Evolutionary conservation across 1,284 basidiomycete genomes (phyloP).

Genomic region (Trichosporon coremiiforme): DNA sequence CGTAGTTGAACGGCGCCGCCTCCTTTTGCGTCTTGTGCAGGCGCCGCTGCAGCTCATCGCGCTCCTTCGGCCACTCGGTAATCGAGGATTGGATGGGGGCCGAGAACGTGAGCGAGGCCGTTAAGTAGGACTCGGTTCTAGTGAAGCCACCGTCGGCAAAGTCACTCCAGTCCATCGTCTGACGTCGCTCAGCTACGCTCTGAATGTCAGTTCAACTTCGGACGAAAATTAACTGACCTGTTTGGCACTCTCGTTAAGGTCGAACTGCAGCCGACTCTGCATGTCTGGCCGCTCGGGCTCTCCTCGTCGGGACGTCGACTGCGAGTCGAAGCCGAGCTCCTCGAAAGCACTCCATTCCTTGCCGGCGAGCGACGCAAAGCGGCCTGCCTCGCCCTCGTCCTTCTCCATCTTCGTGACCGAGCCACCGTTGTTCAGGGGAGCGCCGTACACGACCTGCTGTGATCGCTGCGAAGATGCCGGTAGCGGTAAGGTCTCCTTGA

Average conservation of each 20-base stretch:
- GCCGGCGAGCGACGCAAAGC: slow-evolving; percentile 77
- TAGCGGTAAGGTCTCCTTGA: slow-evolving; percentile 43
- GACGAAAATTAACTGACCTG: slow-evolving; percentile 62
- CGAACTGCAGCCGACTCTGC: slow-evolving; percentile 73
- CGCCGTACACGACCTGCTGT: slow-evolving; percentile 26
- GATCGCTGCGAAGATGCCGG: slow-evolving; percentile 24
- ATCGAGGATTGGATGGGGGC: slow-evolving; percentile 68
- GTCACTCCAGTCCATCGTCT: slow-evolving; percentile 81
- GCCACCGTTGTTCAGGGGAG: not conserved
- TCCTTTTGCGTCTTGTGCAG: slow-evolving; percentile 79
- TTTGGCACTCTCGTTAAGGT: slow-evolving; percentile 79
- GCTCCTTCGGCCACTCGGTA: slow-evolving; percentile 70
- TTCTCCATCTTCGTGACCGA: slow-evolving; percentile 23
- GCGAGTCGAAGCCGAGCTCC: slow-evolving; percentile 69
- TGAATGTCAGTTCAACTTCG: not conserved
- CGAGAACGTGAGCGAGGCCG: slow-evolving; percentile 77
- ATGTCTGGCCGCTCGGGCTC: slow-evolving; percentile 35
- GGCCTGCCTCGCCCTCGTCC: slow-evolving; percentile 61
- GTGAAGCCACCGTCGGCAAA: slow-evolving; percentile 76
- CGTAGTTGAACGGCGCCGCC: slow-evolving; percentile 78
- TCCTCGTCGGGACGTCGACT: slow-evolving; percentile 57
- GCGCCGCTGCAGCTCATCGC: slow-evolving; percentile 70
- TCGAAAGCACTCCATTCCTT: slow-evolving; percentile 88
- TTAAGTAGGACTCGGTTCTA: slow-evolving; percentile 70
- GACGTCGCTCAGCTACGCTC: slow-evolving; percentile 68